Evolutionary conservation across 2,329 filamentous ascomycete species (phyloP).

Genomic region (Geosmithia putterillii): DNA sequence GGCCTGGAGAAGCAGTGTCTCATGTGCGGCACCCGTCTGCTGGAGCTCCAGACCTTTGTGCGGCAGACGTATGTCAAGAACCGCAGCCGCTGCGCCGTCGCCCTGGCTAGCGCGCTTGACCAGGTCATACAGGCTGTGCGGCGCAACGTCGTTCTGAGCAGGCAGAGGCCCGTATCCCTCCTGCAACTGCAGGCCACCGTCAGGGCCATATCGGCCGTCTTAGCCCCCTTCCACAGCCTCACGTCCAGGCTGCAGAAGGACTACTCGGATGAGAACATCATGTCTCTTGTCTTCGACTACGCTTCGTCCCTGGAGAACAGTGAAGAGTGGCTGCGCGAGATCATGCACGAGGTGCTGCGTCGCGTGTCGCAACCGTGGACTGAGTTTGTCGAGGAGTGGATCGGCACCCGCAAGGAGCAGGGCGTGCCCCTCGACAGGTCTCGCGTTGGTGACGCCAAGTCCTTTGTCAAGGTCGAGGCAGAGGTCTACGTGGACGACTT

Average conservation of each 20-base stretch:
- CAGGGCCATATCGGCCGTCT: constrained; percentile 30
- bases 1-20: constrained; percentile 34
- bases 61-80: constrained; percentile 30
- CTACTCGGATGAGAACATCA: constrained; percentile 44
- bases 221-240: constrained; percentile 38
- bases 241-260: constrained; percentile 30
- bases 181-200: constrained; percentile 40
- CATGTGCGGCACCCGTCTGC: constrained; percentile 32
- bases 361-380: constrained; percentile 55
- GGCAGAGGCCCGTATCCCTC: constrained; percentile 30
- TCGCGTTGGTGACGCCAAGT: constrained; percentile 29
- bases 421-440: constrained; percentile 40
- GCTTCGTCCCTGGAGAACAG: constrained; percentile 53
- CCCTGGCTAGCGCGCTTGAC: constrained; percentile 36
- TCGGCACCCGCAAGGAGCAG: constrained; percentile 52
- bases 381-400: constrained; percentile 59
- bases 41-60: constrained; percentile 32
- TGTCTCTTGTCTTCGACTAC: constrained; percentile 49
- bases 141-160: constrained; percentile 30
- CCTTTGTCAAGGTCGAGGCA: constrained; percentile 48
- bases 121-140: constrained; percentile 36
- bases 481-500: constrained; percentile 44
- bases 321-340: constrained; percentile 45
- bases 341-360: constrained; percentile 55
- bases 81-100: constrained; percentile 33